Base-by-base conservation (phyloP, 148 eudicot species). In the Nyssa sinensis region DNA sequence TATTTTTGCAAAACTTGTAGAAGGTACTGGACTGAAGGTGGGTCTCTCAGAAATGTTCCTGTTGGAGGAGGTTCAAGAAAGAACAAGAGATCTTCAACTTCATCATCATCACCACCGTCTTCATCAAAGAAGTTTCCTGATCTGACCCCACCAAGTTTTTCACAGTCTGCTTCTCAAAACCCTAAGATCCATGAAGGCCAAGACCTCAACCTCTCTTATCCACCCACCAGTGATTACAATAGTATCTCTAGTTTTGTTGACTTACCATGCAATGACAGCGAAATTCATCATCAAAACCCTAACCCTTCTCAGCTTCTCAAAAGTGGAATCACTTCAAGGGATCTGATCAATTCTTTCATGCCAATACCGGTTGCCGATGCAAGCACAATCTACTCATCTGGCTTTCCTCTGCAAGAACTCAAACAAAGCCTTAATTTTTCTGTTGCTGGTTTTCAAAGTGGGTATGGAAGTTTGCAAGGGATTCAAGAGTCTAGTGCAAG, bases 1-100 rank as follows among this genome's bases (percentile, higher is more conserved):
- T 81, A 83, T 71, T 83, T 86, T 24, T 86, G 89, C 83, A 86
- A 86, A 81, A 80, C 84, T 25, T 86, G 89, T 75, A 80, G 83
- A 70, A 80, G 89, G 75, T 86, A 86, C 41, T 86, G 89, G 86
- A 86, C 89, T 70, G 84, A 81, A 62, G 89, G 89, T 12, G 89
- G 89, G 30, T 75, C 89, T 28, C 81, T 86, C 7, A 80, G 89
- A 27, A 86, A 81, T 69, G 84, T 86, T 57, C 89, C 89, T 3
- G 86, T 86, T 16, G 89, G 89, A 7, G 89, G 89, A 11, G 86
- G 89, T 9, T 86, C 89, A 59, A 70, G 89, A 65, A 86, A 86
- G 77, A 86, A 78, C 83, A 86, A 83, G 47, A 78, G 86, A 79
- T 74, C 86, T 14, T 44, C 83, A 7, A 27, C 85, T 7, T 32